phyloP scores from a whole-genome alignment of 306 rosid species.

The Gleditsia sinensis region DNA sequence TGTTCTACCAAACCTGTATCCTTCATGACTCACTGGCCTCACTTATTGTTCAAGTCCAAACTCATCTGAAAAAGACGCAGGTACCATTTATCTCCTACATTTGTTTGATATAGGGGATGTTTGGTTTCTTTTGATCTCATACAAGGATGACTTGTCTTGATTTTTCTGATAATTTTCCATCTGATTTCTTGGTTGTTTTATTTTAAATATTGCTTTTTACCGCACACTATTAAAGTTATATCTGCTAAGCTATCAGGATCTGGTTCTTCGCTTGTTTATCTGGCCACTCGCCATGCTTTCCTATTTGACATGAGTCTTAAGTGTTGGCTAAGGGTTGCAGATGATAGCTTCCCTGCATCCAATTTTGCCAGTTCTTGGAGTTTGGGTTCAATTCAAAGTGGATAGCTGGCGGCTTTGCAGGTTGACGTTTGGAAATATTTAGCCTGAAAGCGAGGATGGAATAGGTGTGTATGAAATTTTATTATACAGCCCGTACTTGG shows the following conservation, averaged over 20 bases:
- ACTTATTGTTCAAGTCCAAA: conserved; percentile 48
- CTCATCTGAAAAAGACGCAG: conserved; percentile 66
- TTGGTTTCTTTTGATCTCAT: neutral
- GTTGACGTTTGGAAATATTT: conserved; percentile 91
- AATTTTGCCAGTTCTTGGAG: conserved; percentile 94
- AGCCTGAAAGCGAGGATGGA: conserved; percentile 96
- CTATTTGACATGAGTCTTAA: conserved; percentile 79
- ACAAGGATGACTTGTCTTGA: conserved; percentile 7
- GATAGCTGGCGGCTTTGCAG: conserved; percentile 91
- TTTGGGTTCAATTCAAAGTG: conserved; percentile 82
- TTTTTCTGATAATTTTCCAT: neutral
- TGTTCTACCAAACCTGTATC: conserved; percentile 53
- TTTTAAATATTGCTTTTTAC: conserved; percentile 17
- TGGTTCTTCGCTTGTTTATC: conserved; percentile 72
- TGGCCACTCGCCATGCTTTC: conserved; percentile 87
- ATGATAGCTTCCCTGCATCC: conserved; percentile 93
- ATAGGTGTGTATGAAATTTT: conserved; percentile 62
- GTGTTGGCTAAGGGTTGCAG: conserved; percentile 97
- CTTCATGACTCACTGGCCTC: conserved; percentile 60
- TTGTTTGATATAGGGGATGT: conserved; percentile 15
- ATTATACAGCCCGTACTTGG: neutral
- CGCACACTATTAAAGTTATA: conserved; percentile 56
- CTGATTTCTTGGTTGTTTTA: neutral
- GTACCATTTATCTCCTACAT: conserved; percentile 40
- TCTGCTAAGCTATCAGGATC: conserved; percentile 58